A percentile compares a stretch with the other conserved stretches of the same genome.
phyloP scores from a whole-genome alignment of 352 stramenopile species.

The Phytopythium helicoides region DNA sequence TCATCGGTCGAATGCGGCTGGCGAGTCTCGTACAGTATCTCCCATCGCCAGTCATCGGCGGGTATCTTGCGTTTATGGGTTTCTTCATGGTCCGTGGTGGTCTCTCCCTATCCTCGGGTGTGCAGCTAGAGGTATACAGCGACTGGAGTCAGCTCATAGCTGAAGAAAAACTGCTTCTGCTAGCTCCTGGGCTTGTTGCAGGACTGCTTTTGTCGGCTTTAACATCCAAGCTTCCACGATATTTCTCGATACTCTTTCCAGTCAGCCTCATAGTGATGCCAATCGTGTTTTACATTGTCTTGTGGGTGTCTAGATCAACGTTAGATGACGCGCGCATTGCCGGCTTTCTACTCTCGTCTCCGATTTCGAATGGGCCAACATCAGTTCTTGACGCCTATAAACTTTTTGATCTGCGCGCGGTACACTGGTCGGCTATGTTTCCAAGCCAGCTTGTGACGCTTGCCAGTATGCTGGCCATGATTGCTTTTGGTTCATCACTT shows the following conservation, averaged over 20 bases:
- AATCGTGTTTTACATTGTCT: conserved; percentile 83
- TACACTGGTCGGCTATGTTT: conserved; percentile 80
- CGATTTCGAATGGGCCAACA: conserved; percentile 25
- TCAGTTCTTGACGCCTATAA: conserved; percentile 44
- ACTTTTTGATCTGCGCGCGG: conserved; percentile 67
- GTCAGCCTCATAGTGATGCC: conserved; percentile 48
- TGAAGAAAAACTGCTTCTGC: conserved; percentile 57
- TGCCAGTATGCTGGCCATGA: conserved; percentile 94
- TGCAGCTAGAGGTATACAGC: conserved; percentile 58
- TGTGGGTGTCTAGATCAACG: conserved; percentile 65
- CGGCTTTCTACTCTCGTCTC: conserved; percentile 71
- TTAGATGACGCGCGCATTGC: conserved; percentile 85
- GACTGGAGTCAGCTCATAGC: conserved; percentile 73
- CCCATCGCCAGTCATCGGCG: conserved; percentile 93
- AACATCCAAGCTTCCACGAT: conserved; percentile 49
- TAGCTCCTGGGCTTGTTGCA: conserved; percentile 69
- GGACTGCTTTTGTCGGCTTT: conserved; percentile 73
- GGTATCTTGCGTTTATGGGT: conserved; percentile 96
- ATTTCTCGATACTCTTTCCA: conserved; percentile 63
- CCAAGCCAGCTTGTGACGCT: conserved; percentile 61
- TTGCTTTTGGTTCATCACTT: conserved; percentile 92
- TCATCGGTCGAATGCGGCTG: conserved; percentile 87
- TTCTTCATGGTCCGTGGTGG: conserved; percentile 95
- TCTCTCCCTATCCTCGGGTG: conserved; percentile 81
- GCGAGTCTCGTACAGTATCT: conserved; percentile 95